Evolutionary conservation across 1,139 yeast species (phyloP).

Genomic region (Pichia sp.): DNA sequence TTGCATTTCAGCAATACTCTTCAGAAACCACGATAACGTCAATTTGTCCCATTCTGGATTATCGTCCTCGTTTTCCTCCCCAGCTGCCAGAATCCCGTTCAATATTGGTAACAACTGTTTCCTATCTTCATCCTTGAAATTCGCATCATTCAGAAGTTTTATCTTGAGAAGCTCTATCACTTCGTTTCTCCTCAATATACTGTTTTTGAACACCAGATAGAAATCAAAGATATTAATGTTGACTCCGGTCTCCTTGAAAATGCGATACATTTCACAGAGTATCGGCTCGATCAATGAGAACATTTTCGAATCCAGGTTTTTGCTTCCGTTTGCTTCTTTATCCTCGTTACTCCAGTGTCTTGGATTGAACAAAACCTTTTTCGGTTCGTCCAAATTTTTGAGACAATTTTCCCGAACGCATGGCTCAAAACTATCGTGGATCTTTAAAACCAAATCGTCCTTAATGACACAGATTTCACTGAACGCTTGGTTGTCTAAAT

Average conservation of each 20-base stretch:
- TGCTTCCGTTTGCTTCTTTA: background rate
- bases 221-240: constrained; percentile 71
- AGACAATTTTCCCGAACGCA: constrained; percentile 30
- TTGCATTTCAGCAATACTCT: constrained; percentile 48
- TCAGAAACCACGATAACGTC: constrained; percentile 47
- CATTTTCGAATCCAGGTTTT: constrained; percentile 12
- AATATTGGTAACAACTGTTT: constrained; percentile 1
- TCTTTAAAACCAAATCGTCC: constrained; percentile 9
- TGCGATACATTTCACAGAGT: constrained; percentile 50
- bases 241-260: constrained; percentile 76
- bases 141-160: constrained; percentile 13
- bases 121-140: constrained; percentile 2
- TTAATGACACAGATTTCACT: constrained; percentile 24
- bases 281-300: constrained; percentile 37
- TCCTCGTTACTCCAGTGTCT: constrained; percentile 15
- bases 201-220: constrained; percentile 58
- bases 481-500: constrained; percentile 20
- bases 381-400: constrained; percentile 29
- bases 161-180: constrained; percentile 29
- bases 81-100: constrained; percentile 16
- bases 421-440: constrained; percentile 31
- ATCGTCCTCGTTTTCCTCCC: constrained; percentile 20
- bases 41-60: constrained; percentile 38
- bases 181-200: constrained; percentile 33
- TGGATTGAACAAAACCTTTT: constrained; percentile 23